A percentile compares a stretch with the other conserved stretches of the same genome.
Evolutionary conservation across 208 protist genomes (phyloP).

Genomic region (Wallacemonas sp.): DNA sequence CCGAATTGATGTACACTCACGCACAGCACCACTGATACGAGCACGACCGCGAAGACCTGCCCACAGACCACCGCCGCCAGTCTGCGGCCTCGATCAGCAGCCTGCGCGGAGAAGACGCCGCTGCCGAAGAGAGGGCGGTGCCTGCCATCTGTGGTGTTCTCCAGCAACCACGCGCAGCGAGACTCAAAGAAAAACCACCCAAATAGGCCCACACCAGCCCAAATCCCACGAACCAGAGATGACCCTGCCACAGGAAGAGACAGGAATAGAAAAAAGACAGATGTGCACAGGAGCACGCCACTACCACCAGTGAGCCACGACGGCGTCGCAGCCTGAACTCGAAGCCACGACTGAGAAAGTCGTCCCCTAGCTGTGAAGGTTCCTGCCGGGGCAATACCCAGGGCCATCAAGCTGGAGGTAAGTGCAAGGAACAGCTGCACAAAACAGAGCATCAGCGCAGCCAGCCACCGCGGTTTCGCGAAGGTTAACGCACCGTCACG

Average conservation of each 20-base stretch:
- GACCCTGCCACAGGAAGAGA: conserved; percentile 11
- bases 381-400: too few relatives aligned
- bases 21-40: not conserved
- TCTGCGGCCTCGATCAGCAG: not conserved
- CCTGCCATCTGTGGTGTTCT: too few relatives aligned
- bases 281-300: conserved; percentile 1
- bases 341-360: not conserved
- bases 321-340: not conserved
- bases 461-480: too few relatives aligned
- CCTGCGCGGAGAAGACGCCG: not conserved
- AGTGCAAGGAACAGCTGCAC: too few relatives aligned
- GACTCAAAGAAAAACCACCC: not conserved
- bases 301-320: not conserved
- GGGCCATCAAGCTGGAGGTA: too few relatives aligned
- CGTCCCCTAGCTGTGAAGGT: too few relatives aligned
- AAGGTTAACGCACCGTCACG: too few relatives aligned
- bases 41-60: not conserved
- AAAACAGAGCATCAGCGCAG: too few relatives aligned
- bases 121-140: too few relatives aligned
- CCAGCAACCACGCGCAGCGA: not conserved
- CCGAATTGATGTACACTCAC: too few relatives aligned
- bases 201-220: not conserved
- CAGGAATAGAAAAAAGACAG: conserved; percentile 11
- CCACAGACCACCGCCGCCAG: not conserved
- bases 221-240: not conserved